Conservation (phyloP, 2,329 filamentous ascomycete genomes). For the Verticillium tricorpus region DNA sequence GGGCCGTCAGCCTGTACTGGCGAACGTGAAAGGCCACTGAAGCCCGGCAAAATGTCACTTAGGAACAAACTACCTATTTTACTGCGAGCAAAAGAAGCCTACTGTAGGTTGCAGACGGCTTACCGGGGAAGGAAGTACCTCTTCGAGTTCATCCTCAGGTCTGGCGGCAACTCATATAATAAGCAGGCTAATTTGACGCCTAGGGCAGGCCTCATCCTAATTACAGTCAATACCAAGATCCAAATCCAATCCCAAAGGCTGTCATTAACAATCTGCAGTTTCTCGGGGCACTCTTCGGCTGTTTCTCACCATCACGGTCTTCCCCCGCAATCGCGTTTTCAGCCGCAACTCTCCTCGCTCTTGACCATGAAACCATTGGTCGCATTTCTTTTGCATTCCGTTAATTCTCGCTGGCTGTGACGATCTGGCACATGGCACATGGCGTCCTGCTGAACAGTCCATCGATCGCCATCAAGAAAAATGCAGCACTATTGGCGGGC, state of each 20-base stretch:
- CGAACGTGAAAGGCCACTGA: neutral
- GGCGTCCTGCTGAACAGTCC: too few relatives aligned
- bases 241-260: neutral
- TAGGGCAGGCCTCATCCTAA: neutral
- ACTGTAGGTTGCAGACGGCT: neutral
- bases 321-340: too few relatives aligned
- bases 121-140: neutral
- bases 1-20: neutral
- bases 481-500: too few relatives aligned
- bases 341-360: too few relatives aligned
- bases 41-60: neutral
- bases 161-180: too few relatives aligned
- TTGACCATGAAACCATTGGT: too few relatives aligned
- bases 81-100: neutral
- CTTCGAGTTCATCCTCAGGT: neutral
- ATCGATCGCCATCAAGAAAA: too few relatives aligned
- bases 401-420: too few relatives aligned
- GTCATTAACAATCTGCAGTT: constrained; percentile 6
- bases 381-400: too few relatives aligned
- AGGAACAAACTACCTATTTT: neutral
- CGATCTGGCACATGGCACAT: too few relatives aligned
- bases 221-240: neutral
- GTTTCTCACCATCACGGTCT: too few relatives aligned
- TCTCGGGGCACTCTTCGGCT: constrained; percentile 30
- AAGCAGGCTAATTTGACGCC: too few relatives aligned